A percentile compares a stretch with the other conserved stretches of the same genome.
phyloP scores from a whole-genome alignment of 139 green algal genomes.

The Micromonas pusilla region DNA sequence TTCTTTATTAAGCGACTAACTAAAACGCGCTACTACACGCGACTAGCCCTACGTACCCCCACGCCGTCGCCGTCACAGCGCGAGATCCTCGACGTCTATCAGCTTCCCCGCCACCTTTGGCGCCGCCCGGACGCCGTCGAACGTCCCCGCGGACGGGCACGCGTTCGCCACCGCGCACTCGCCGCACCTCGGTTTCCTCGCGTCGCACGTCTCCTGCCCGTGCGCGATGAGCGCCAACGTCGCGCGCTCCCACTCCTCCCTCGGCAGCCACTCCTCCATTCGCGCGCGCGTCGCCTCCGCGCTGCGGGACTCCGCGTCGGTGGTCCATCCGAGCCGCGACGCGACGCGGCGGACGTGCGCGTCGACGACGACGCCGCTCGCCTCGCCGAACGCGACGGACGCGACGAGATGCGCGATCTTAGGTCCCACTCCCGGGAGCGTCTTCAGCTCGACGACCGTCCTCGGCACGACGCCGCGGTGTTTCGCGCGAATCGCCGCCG shows the following conservation, averaged over 20 bases:
- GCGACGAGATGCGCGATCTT: background rate
- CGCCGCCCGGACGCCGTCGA: too few relatives aligned
- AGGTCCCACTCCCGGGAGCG: background rate
- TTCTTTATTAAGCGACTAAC: background rate
- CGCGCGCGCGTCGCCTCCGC: background rate
- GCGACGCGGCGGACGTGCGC: background rate
- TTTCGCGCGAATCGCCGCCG: background rate
- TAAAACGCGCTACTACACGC: too few relatives aligned
- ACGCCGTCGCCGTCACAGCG: too few relatives aligned
- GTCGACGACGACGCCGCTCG: background rate
- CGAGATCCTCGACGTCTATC: background rate
- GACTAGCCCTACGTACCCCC: too few relatives aligned
- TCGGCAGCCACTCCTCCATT: background rate
- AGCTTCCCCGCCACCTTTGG: background rate
- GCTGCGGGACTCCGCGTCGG: background rate
- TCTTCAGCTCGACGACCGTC: background rate
- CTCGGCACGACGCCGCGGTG: background rate
- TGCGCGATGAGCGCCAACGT: background rate
- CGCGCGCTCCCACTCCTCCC: background rate
- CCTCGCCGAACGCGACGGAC: background rate
- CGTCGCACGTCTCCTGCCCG: background rate
- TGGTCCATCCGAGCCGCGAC: background rate
- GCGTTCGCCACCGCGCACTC: background rate
- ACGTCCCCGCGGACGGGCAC: too few relatives aligned
- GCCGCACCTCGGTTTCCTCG: background rate